Percentiles rank a stretch among this genome's conserved stretches.
phyloP scores from a whole-genome alignment of 306 rosid species.

The Inga leiocalycina region DNA sequence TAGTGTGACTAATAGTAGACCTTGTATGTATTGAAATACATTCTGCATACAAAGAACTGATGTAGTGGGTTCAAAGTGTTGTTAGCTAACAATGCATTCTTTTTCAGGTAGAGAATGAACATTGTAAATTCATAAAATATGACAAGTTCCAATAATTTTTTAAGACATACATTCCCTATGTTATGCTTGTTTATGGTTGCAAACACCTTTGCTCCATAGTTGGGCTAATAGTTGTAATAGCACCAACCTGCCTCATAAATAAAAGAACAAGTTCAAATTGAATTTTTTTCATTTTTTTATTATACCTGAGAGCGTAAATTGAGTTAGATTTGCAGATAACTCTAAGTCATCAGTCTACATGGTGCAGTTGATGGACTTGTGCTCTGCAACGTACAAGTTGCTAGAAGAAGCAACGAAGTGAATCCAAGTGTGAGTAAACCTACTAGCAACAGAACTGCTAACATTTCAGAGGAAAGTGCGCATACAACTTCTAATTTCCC shows the following conservation, averaged over 20 bases:
- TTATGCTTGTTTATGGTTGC: not conserved
- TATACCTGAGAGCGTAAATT: conserved; percentile 2
- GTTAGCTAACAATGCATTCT: not conserved
- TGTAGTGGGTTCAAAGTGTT: not conserved
- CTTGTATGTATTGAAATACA: conserved; percentile 29
- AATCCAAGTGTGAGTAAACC: conserved; percentile 54
- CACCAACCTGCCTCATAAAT: conserved; percentile 18
- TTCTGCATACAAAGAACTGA: not conserved
- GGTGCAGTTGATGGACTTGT: conserved; percentile 88
- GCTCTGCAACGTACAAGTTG: conserved; percentile 79
- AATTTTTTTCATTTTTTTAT: conserved; percentile 9
- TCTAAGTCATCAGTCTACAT: conserved; percentile 41
- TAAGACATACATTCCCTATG: not conserved
- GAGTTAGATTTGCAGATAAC: conserved; percentile 18
- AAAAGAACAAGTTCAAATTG: not conserved
- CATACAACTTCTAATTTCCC: conserved; percentile 76
- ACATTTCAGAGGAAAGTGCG: conserved; percentile 63
- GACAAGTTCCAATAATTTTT: not conserved
- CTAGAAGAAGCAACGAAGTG: conserved; percentile 58
- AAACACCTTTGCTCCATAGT: not conserved
- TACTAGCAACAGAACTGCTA: conserved; percentile 45
- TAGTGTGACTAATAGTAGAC: not conserved
- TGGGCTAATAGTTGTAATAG: conserved; percentile 12
- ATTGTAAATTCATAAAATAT: conserved; percentile 2
- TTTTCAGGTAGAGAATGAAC: conserved; percentile 15